Conservation (phyloP, 192 early-diverging fungal species). For the Backusella macrospora region DNA sequence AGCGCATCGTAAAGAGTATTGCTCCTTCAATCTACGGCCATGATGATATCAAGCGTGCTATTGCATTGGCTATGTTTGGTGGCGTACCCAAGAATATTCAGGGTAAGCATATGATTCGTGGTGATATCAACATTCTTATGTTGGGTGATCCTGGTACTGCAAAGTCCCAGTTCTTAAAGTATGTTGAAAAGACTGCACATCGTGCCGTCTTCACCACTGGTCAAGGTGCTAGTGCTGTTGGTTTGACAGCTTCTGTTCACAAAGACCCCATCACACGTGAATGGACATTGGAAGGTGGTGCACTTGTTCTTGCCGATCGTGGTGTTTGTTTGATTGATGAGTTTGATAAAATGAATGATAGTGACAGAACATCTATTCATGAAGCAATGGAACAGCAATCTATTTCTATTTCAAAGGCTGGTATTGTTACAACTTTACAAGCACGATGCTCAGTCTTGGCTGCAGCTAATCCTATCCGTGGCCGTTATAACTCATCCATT, state of each 20-base stretch:
- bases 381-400: conserved; percentile 93
- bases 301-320: conserved; percentile 84
- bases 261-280: conserved; percentile 86
- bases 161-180: conserved; percentile 87
- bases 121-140: conserved; percentile 97
- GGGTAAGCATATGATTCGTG: conserved; percentile 93
- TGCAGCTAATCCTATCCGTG: conserved; percentile 84
- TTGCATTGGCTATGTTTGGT: conserved; percentile 94
- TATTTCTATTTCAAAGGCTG: conserved; percentile 87
- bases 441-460: conserved; percentile 83
- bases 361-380: conserved; percentile 94
- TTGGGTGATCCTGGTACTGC: conserved; percentile 90
- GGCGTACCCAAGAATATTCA: conserved; percentile 94
- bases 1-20: conserved; percentile 90
- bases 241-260: conserved; percentile 81
- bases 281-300: conserved; percentile 91
- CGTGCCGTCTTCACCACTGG: conserved; percentile 87
- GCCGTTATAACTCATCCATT: conserved; percentile 86
- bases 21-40: conserved; percentile 99
- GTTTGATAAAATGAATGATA: conserved; percentile 92
- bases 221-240: conserved; percentile 84
- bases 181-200: conserved; percentile 82
- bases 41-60: conserved; percentile 93
- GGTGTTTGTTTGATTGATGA: conserved; percentile 89
- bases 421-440: conserved; percentile 84